Conservation (phyloP, 305 asterid species). For the Nicotiana rustica region DNA sequence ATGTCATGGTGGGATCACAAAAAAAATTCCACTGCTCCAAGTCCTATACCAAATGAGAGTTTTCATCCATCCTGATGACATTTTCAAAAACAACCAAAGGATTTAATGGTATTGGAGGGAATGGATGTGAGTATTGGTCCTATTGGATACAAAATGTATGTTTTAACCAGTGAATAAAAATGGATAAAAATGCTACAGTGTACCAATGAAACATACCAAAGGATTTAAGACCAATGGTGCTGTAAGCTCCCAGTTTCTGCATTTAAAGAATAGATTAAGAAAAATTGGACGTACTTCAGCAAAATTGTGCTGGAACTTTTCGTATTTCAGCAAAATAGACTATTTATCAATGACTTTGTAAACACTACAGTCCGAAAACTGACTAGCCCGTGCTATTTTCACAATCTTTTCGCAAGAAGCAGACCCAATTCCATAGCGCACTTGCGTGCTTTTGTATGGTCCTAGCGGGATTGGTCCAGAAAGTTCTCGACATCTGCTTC, state of each 20-base stretch:
- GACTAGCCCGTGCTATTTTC: no score
- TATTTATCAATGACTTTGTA: no score
- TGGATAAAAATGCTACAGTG: neutral
- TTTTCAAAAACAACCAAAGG: no score
- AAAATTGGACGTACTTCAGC: no score
- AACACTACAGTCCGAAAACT: no score
- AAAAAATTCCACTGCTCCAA: neutral
- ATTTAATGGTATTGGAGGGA: neutral
- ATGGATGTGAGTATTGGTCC: neutral
- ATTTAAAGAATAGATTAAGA: neutral
- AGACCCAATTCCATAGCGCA: constrained; percentile 7
- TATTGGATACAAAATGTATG: neutral
- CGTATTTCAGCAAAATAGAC: no score
- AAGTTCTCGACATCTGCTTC: neutral
- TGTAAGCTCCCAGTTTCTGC: constrained; percentile 87
- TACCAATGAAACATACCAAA: neutral
- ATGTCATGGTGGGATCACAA: neutral
- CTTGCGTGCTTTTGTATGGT: neutral
- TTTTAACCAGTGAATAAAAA: neutral
- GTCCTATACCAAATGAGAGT: no score
- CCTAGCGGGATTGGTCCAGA: neutral
- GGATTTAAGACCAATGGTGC: constrained; percentile 42
- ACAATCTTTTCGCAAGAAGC: neutral
- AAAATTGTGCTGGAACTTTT: no score
- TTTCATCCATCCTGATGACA: no score